phyloP scores from a whole-genome alignment of 2,329 filamentous ascomycete genomes.

The Teratosphaeria gauchensis region DNA sequence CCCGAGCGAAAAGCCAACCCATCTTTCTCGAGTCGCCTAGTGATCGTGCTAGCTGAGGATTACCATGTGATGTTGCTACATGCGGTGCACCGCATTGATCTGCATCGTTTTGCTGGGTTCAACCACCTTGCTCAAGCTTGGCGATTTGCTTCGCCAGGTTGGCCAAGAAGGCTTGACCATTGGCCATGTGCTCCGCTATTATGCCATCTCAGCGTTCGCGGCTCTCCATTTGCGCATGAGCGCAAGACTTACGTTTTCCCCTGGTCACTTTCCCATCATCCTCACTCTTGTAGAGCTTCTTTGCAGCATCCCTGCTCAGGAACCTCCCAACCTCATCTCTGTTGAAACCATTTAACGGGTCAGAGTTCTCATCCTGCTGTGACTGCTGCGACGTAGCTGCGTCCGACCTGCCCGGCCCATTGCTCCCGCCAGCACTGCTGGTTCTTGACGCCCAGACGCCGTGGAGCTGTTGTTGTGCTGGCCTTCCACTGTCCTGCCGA shows the following conservation, averaged over 20 bases:
- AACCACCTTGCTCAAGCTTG: constrained; percentile 26
- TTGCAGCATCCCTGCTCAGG: constrained; percentile 29
- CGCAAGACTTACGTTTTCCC: constrained; percentile 30
- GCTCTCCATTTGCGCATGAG: constrained; percentile 23
- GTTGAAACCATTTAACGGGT: constrained; percentile 31
- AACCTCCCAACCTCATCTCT: constrained; percentile 33
- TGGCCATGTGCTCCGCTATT: constrained; percentile 31
- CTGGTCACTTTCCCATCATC: constrained; percentile 7
- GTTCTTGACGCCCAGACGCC: constrained; percentile 17
- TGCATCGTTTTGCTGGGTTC: constrained; percentile 2
- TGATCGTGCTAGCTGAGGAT: too few species aligned
- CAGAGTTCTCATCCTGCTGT: constrained; percentile 20
- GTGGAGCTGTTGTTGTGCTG: constrained; percentile 6
- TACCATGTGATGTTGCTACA: background rate
- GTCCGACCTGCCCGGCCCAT: constrained; percentile 7
- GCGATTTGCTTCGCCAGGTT: constrained; percentile 38
- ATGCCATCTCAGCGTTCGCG: background rate
- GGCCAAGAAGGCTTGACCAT: constrained; percentile 35
- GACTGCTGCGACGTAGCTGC: constrained; percentile 1
- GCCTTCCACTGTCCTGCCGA: constrained; percentile 7
- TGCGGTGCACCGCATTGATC: background rate
- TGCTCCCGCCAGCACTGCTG: constrained; percentile 9
- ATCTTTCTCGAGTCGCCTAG: too few species aligned
- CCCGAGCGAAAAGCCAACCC: too few species aligned
- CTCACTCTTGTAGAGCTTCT: constrained; percentile 12